Percentiles rank a stretch among this genome's conserved stretches.
Conservation (phyloP, 164 flowering plant species). For the Dillenia suffruticosa region DNA sequence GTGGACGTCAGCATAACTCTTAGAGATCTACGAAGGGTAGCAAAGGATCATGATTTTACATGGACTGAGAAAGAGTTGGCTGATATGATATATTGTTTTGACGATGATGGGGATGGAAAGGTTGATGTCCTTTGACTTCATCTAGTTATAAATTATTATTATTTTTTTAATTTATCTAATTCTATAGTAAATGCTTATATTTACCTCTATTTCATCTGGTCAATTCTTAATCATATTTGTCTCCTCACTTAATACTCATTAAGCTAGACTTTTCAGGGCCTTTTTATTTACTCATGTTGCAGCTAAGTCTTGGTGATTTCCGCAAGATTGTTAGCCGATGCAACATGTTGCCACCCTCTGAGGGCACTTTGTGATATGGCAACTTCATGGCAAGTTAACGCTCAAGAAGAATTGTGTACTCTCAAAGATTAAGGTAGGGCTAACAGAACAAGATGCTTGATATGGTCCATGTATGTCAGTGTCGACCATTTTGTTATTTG, state of each 20-base stretch:
- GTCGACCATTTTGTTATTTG: too few relatives aligned
- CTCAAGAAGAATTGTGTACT: too few relatives aligned
- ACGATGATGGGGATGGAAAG: conserved; percentile 76
- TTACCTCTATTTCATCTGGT: too few relatives aligned
- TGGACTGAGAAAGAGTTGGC: conserved; percentile 81
- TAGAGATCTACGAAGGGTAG: conserved; percentile 58
- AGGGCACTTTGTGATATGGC: background rate
- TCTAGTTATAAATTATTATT: too few relatives aligned
- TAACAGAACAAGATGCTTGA: conserved; percentile 7
- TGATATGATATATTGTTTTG: conserved; percentile 78
- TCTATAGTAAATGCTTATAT: too few relatives aligned
- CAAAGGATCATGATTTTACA: conserved; percentile 66
- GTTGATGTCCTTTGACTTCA: conserved; percentile 23
- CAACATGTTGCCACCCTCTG: conserved; percentile 49
- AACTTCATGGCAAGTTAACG: too few relatives aligned
- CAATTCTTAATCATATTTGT: background rate
- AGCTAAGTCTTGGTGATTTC: conserved; percentile 76
- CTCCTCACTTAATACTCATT: background rate
- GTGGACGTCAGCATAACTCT: conserved; percentile 58
- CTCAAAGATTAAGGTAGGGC: too few relatives aligned
- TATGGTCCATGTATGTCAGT: background rate
- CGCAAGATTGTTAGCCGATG: conserved; percentile 54
- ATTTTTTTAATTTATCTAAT: too few relatives aligned
- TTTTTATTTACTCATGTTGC: conserved; percentile 13
- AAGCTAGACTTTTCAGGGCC: too few relatives aligned